These are phyloP conservation scores for Fistulifera pelliculosa DNA, from an alignment of 108 stramenopile genomes.

Conservation along the genomic window DNA sequence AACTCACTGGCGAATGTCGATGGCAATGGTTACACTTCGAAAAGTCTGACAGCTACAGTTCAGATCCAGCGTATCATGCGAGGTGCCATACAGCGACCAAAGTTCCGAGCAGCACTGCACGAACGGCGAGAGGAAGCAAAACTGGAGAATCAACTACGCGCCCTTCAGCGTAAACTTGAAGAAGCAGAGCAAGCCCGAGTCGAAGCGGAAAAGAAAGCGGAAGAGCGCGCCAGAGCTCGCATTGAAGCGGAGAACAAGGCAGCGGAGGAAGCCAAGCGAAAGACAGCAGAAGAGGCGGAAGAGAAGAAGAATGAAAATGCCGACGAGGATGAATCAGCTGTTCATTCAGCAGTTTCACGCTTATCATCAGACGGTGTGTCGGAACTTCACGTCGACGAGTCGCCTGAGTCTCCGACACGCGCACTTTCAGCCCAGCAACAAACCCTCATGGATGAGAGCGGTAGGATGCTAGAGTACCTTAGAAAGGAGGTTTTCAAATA, in stretches of 20 bases:
- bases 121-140: constrained; percentile 58
- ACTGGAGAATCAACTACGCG: constrained; percentile 53
- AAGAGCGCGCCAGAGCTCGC: constrained; percentile 25
- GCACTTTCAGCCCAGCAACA: constrained; percentile 35
- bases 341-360: constrained; percentile 5
- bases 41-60: constrained; percentile 21
- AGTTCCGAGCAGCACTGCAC: constrained; percentile 29
- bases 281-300: not conserved
- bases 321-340: constrained; percentile 7
- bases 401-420: not conserved
- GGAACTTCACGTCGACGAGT: no score
- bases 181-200: constrained; percentile 47
- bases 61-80: constrained; percentile 55
- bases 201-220: constrained; percentile 46
- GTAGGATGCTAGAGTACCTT: constrained; percentile 60
- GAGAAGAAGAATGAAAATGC: constrained; percentile 4
- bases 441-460: constrained; percentile 62
- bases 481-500: constrained; percentile 61
- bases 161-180: constrained; percentile 52
- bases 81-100: constrained; percentile 47
- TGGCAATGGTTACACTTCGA: constrained; percentile 8
- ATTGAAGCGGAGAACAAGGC: constrained; percentile 14
- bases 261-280: constrained; percentile 12
- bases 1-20: constrained; percentile 39
- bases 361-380: no score